A percentile compares a stretch with the other conserved stretches of the same genome.
phyloP scores from a whole-genome alignment of 305 asterid genomes.

The Fraxinus paxiana region DNA sequence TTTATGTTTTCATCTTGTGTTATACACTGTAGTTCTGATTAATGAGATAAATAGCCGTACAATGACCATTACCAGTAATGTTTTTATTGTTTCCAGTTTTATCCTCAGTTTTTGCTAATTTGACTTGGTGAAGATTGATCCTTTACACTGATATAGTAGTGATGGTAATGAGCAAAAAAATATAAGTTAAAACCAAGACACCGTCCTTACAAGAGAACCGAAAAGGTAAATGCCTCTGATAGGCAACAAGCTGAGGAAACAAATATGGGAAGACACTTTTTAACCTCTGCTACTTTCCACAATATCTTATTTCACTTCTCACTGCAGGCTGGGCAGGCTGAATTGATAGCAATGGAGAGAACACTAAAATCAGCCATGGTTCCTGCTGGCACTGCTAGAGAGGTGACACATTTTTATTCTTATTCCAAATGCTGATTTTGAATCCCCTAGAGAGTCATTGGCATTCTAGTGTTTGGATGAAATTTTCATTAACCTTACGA shows the following conservation, averaged over 20 bases:
- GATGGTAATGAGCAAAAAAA: background rate
- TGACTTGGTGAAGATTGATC: background rate
- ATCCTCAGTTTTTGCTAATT: background rate
- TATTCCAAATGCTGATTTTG: conserved; percentile 13
- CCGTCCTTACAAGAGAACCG: background rate
- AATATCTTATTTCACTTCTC: conserved; percentile 22
- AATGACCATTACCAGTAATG: background rate
- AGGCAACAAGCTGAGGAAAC: background rate
- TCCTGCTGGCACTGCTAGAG: conserved; percentile 89
- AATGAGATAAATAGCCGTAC: background rate
- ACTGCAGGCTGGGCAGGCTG: conserved; percentile 82
- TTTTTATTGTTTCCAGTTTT: background rate
- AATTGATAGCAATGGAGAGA: conserved; percentile 80
- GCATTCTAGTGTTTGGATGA: conserved; percentile 22
- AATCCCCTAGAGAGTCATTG: conserved; percentile 5
- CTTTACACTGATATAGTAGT: background rate
- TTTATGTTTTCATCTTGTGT: background rate
- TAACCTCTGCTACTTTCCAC: conserved; percentile 9
- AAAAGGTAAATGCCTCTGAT: background rate
- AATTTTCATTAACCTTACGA: conserved; percentile 26
- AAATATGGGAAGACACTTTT: background rate
- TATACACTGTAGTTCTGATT: background rate
- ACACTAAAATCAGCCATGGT: conserved; percentile 65
- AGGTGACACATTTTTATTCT: conserved; percentile 49
- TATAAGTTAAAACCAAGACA: conserved; percentile 6